phyloP scores from a whole-genome alignment of 345 rosid species.

The Syzygium aqueum region DNA sequence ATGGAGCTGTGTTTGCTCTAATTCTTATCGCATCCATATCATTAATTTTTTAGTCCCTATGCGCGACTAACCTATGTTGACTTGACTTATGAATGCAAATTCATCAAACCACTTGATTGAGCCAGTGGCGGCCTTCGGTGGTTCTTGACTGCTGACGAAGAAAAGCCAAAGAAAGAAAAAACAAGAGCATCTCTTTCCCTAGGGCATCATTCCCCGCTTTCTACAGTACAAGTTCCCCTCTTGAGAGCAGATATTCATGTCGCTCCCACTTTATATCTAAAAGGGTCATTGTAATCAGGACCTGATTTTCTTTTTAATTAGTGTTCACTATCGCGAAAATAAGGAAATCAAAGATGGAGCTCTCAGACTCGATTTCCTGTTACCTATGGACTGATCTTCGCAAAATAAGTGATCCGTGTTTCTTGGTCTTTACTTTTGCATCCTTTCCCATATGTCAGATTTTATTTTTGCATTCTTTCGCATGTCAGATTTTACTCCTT shows the following conservation, averaged over 20 bases:
- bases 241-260: background rate
- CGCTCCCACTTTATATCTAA: background rate
- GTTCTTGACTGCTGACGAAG: background rate
- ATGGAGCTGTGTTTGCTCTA: background rate
- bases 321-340: background rate
- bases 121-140: background rate
- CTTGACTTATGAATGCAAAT: too few species aligned
- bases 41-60: too few species aligned
- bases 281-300: background rate
- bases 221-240: too few species aligned
- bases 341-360: background rate
- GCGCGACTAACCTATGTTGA: too few species aligned
- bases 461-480: too few species aligned
- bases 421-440: too few species aligned
- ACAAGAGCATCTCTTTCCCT: too few species aligned
- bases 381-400: background rate
- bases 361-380: background rate
- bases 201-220: too few species aligned
- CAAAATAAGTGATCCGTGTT: background rate
- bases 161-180: too few species aligned
- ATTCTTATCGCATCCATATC: background rate
- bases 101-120: background rate
- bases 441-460: background rate
- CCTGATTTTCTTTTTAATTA: background rate
- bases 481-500: background rate